Evolutionary conservation across 495 filamentous ascomycete species (phyloP), one percentile per base, ranked within the genome.

Genomic region (Penicillium macrosclerotiorum): DNA sequence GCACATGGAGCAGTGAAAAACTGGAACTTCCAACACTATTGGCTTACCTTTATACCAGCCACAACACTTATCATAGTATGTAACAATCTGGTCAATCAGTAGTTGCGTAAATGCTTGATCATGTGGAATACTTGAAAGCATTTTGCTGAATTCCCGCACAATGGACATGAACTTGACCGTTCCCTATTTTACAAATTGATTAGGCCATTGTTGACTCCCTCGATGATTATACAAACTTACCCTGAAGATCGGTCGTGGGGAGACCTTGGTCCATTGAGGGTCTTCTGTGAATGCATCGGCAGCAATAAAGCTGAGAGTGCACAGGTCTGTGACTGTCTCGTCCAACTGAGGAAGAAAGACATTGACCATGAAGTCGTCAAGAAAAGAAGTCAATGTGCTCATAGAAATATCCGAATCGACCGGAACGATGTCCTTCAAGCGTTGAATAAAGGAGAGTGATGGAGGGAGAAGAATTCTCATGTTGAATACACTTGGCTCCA

Each of bases 331-430:
- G 5, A 99, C 80, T 0, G 94, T 96, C 58, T 99, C 93, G 41
- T 99, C 93, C 11, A 99, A 71, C 57, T 96, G 94, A 14, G 93
- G 93, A 44, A 92, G 86, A 72, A 99, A 99, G 26, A 97, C 91
- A 56, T 97, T 97, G 64, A 97, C 84, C 42, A 99, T 80, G 67
- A 97, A 97, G 62, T 99, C 94, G 62, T 99, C 93, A 8, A 99
- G 79, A 69, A 99, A 99, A 17, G 89, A 91, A 1, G 93, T 96
- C 37, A 97, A 64, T 1, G 89, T 95, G 62, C 83, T 88, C 47
- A 86, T 85, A 5, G 85, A 84, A 53, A 97, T 86, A 51, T 94
- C 91, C 0, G 90, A 77, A 42, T 76, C 83, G 12, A 84, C 76
- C 3, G 93, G 93, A 1, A 99, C 93, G 40, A 97, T 92, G 41